These are phyloP conservation scores for Fusarium robinianum DNA, from an alignment of 2,329 filamentous ascomycete genomes.

Conservation along the genomic window DNA sequence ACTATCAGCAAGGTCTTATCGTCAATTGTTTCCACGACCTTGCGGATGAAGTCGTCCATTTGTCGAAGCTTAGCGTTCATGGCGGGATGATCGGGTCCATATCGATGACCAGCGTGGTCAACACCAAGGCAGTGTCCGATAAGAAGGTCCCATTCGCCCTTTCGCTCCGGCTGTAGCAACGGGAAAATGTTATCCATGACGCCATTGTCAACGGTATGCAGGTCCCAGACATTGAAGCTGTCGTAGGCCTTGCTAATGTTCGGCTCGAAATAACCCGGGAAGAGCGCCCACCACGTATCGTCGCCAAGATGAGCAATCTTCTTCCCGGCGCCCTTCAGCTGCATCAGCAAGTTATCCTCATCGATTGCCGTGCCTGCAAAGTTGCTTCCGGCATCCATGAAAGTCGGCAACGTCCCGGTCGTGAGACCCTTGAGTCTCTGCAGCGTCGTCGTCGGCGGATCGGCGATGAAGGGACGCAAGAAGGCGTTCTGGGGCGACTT, in stretches of 20 bases:
- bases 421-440: constrained; percentile 93
- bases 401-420: constrained; percentile 92
- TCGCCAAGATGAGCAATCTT: constrained; percentile 94
- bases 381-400: constrained; percentile 91
- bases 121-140: constrained; percentile 94
- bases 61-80: constrained; percentile 90
- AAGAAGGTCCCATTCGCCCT: constrained; percentile 85
- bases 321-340: constrained; percentile 68
- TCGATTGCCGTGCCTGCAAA: constrained; percentile 95
- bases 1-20: constrained; percentile 88
- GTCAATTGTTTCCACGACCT: constrained; percentile 73
- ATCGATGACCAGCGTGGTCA: constrained; percentile 95
- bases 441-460: constrained; percentile 91
- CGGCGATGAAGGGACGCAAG: constrained; percentile 91
- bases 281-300: constrained; percentile 93
- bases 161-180: constrained; percentile 68
- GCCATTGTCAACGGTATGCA: constrained; percentile 95
- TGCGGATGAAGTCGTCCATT: constrained; percentile 81
- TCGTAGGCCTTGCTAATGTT: constrained; percentile 89
- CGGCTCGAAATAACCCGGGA: constrained; percentile 89
- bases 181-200: constrained; percentile 91
- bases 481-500: constrained; percentile 80
- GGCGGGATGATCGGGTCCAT: constrained; percentile 88
- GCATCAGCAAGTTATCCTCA: constrained; percentile 77
- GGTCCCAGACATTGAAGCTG: constrained; percentile 97